Evolutionary conservation across 2,329 filamentous ascomycete species (phyloP).

Genomic region (Alternaria sp.): DNA sequence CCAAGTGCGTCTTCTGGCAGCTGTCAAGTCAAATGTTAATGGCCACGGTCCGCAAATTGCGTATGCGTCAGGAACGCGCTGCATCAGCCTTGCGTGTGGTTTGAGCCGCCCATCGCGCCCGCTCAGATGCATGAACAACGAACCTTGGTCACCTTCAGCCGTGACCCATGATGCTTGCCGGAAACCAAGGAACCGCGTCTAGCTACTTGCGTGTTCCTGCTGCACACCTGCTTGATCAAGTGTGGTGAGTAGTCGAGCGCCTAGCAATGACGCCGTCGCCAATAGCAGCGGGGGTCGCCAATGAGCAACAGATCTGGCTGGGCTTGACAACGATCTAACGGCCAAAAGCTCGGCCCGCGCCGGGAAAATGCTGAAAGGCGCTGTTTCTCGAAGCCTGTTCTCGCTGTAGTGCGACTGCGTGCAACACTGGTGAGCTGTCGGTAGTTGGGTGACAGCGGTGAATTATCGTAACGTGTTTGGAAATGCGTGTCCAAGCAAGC

Average conservation of each 20-base stretch:
- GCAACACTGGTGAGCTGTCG: constrained; percentile 36
- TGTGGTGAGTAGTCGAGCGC: constrained; percentile 39
- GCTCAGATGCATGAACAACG: constrained; percentile 44
- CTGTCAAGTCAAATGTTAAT: constrained; percentile 48
- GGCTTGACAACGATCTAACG: constrained; percentile 41
- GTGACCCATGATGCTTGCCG: constrained; percentile 20
- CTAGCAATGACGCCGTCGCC: constrained; percentile 35
- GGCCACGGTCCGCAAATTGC: constrained; percentile 50
- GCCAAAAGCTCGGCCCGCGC: constrained; percentile 51
- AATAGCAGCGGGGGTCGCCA: constrained; percentile 32
- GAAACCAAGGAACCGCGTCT: constrained; percentile 32
- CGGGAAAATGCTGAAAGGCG: constrained; percentile 41
- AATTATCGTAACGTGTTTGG: constrained; percentile 4
- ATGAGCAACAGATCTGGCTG: constrained; percentile 48
- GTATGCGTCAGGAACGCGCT: constrained; percentile 54
- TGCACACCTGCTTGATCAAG: constrained; percentile 49
- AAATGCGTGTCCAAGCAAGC: constrained; percentile 21
- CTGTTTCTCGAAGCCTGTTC: constrained; percentile 48
- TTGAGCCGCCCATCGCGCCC: constrained; percentile 49
- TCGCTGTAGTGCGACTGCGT: constrained; percentile 32
- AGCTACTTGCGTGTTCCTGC: constrained; percentile 37
- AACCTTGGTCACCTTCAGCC: constrained; percentile 31
- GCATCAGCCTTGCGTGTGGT: constrained; percentile 47
- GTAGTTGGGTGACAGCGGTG: constrained; percentile 43
- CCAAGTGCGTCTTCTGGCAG: constrained; percentile 36